phyloP scores from a whole-genome alignment of 495 filamentous ascomycete species.

The Durotheca rogersii region DNA sequence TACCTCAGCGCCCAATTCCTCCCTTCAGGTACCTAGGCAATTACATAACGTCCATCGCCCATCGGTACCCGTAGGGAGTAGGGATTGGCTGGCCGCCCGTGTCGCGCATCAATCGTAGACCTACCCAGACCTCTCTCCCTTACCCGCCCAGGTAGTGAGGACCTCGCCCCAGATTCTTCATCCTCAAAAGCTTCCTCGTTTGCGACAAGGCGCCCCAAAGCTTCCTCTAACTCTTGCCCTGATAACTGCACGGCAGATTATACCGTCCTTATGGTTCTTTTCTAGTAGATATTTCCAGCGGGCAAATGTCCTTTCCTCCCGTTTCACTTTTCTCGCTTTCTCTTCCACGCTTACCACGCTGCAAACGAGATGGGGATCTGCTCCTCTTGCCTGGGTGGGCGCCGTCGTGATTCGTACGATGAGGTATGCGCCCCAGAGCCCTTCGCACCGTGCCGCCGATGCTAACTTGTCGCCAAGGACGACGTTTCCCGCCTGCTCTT shows the following conservation, averaged over 20 bases:
- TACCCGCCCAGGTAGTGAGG: no score
- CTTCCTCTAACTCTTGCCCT: constrained; percentile 38
- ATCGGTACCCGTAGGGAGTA: no score
- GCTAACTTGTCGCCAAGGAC: constrained; percentile 38
- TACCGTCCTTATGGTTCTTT: constrained; percentile 37
- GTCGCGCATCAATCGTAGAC: constrained; percentile 14
- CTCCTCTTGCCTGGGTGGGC: constrained; percentile 47
- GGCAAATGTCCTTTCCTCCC: constrained; percentile 28
- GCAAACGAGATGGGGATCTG: constrained; percentile 46
- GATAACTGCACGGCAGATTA: constrained; percentile 36
- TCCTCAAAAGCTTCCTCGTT: constrained; percentile 27
- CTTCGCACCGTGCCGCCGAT: not conserved
- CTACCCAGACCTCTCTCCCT: no score
- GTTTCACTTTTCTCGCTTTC: constrained; percentile 8
- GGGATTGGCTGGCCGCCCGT: no score
- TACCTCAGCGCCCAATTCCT: no score
- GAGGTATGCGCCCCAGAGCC: constrained; percentile 35
- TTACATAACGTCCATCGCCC: no score
- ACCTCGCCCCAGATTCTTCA: constrained; percentile 26
- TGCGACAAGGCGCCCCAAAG: constrained; percentile 24
- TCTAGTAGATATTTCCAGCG: constrained; percentile 16
- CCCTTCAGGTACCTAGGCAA: no score
- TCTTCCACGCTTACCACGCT: constrained; percentile 2
- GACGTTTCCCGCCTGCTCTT: constrained; percentile 56
- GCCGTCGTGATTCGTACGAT: constrained; percentile 44